Conservation (phyloP, 176 grass and related monocot genomes). For the Bonia amplexicaulis region DNA sequence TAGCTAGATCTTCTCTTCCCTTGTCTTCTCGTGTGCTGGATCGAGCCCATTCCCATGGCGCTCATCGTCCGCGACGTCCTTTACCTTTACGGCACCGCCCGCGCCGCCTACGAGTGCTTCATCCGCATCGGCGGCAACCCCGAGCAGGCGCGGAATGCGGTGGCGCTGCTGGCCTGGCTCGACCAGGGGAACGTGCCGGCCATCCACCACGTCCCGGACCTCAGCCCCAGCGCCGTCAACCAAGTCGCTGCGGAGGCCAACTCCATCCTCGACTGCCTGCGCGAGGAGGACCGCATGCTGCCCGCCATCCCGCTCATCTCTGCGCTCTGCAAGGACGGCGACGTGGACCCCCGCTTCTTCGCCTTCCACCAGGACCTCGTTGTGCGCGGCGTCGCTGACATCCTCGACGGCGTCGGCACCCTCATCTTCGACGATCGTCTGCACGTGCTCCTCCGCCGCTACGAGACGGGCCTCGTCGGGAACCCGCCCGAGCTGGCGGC, state of each 20-base stretch:
- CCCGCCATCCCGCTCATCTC: slow-evolving; percentile 40
- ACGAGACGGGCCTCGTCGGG: neutral
- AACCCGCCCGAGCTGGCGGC: slow-evolving; percentile 4
- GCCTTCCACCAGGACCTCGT: slow-evolving; percentile 37
- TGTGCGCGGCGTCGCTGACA: slow-evolving; percentile 9
- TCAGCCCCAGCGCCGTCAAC: neutral
- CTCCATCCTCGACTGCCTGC: slow-evolving; percentile 39
- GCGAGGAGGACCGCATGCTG: neutral
- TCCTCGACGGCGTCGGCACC: slow-evolving; percentile 35
- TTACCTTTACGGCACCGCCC: slow-evolving; percentile 30
- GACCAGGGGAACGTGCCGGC: slow-evolving; percentile 28
- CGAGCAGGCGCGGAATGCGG: slow-evolving; percentile 36
- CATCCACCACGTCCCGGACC: neutral
- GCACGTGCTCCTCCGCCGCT: neutral
- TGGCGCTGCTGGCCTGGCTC: slow-evolving; percentile 51
- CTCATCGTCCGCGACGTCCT: slow-evolving; percentile 46
- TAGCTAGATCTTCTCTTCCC: neutral
- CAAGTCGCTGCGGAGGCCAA: slow-evolving; percentile 30
- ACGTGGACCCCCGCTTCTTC: slow-evolving; percentile 45
- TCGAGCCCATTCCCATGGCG: neutral
- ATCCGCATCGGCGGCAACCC: neutral
- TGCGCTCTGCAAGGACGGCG: neutral
- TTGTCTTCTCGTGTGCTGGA: too few relatives aligned
- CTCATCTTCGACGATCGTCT: slow-evolving; percentile 56
- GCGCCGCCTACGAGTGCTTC: slow-evolving; percentile 34